Base-by-base conservation (phyloP, 1,139 yeast genomes). In the Pichia sp. region DNA sequence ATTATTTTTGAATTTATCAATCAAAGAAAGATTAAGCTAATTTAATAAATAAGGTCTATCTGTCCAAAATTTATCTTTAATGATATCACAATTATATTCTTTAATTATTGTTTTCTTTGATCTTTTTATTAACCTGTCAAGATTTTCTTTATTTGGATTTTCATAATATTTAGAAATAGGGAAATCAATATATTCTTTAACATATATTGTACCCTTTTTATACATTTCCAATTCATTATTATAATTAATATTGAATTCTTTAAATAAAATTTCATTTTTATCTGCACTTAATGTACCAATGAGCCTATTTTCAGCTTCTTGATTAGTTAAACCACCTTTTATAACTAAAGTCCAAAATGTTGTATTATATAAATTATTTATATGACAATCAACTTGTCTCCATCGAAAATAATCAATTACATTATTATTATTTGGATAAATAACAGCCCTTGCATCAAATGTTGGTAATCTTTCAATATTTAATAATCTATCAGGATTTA, bases 311-410 rank as follows among this genome's bases (percentile, higher is more conserved):
- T 92, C 96, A 0, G 97, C 92, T 35, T 86, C 90, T 49, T 78
- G 76, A 0, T 95, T 80, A 0, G 83, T 74, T 63, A 83, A 49
- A 0, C 79, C 80, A n/a, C 95, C 92, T 50, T 74, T 70, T 29
- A 69, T 62, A 0, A 92, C 94, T 56, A 94, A 70, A 7, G 80
- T 72, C 99, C 99, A 92, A 60, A 92, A 94, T 0, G 89, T 70
- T 0, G 99, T 94, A 59, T 92, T 92, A 69, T 90, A 94, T 51
- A 94, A 66, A 61, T 92, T 92, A 61, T 92, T 92, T 46, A 92
- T 92, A 64, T 92, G 98, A 47, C 98, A 92, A 61, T 92, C 99
- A 1, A 84, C 98, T 61, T 87, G 97, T 55, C 99, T 72, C 99
- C 99, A 94, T 45, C 85, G 69, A 52, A 94, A 76, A 60, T 94